These are phyloP conservation scores for Aspergillus latus DNA, from an alignment of 2,329 filamentous ascomycete genomes.

Conservation along the genomic window DNA sequence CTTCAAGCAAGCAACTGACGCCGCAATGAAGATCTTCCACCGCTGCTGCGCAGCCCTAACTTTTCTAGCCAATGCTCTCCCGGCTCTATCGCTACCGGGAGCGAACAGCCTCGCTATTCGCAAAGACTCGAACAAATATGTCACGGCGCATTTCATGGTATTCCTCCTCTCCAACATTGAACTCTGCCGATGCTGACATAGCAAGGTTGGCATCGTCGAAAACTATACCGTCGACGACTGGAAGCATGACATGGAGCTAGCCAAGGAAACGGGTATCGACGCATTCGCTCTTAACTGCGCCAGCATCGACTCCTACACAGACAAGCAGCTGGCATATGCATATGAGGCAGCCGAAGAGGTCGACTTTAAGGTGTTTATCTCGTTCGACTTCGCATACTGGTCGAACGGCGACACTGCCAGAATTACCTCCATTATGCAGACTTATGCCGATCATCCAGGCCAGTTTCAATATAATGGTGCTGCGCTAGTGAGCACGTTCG, in stretches of 20 bases:
- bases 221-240: conserved; percentile 30
- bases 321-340: conserved; percentile 27
- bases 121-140: conserved; percentile 14
- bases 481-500: conserved; percentile 34
- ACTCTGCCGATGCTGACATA: background rate
- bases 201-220: conserved; percentile 27
- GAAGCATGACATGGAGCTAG: conserved; percentile 31
- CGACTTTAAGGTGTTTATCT: conserved; percentile 33
- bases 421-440: conserved; percentile 32
- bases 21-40: conserved; percentile 3
- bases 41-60: conserved; percentile 3
- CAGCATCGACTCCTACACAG: conserved; percentile 33
- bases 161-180: background rate
- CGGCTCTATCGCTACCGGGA: background rate
- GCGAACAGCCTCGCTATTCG: background rate
- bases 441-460: conserved; percentile 35
- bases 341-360: conserved; percentile 26
- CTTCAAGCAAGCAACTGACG: background rate
- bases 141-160: conserved; percentile 21
- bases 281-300: conserved; percentile 38
- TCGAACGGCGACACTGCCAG: conserved; percentile 30
- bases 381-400: conserved; percentile 36
- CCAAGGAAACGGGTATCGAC: conserved; percentile 35
- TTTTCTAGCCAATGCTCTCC: background rate
- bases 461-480: conserved; percentile 42